These are phyloP conservation scores for Hansenula sp. DNA, from an alignment of 1,139 yeast species.

Conservation along the genomic window DNA sequence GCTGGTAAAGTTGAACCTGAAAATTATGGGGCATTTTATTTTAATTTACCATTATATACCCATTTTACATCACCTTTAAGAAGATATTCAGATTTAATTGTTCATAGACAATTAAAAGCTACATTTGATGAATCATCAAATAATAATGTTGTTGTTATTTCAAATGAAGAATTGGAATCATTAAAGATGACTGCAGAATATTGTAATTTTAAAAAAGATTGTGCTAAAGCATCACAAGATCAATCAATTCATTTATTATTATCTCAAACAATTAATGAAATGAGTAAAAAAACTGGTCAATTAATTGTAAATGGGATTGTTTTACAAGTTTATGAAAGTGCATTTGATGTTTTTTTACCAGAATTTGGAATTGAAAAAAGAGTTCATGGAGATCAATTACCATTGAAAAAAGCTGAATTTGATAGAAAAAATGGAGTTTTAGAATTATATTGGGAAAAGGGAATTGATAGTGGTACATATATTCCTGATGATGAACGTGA, in stretches of 20 bases:
- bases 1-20: slow-evolving; percentile 89
- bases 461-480: slow-evolving; percentile 86
- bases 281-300: slow-evolving; percentile 77
- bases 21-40: slow-evolving; percentile 71
- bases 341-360: slow-evolving; percentile 91
- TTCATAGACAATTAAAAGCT: slow-evolving; percentile 83
- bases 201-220: slow-evolving; percentile 92
- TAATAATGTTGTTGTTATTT: slow-evolving; percentile 4
- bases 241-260: slow-evolving; percentile 86
- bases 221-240: slow-evolving; percentile 90
- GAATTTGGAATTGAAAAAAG: slow-evolving; percentile 96
- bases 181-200: slow-evolving; percentile 82
- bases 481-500: slow-evolving; percentile 85
- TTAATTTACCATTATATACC: slow-evolving; percentile 81
- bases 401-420: slow-evolving; percentile 88
- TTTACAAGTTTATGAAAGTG: slow-evolving; percentile 89
- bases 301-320: slow-evolving; percentile 82
- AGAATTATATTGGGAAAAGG: slow-evolving; percentile 90
- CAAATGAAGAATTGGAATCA: slow-evolving; percentile 58
- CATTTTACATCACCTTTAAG: slow-evolving; percentile 93
- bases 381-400: slow-evolving; percentile 96
- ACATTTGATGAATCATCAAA: slow-evolving; percentile 37
- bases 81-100: slow-evolving; percentile 88
- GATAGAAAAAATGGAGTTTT: slow-evolving; percentile 63
- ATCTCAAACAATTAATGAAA: slow-evolving; percentile 78